phyloP scores from a whole-genome alignment of 2,329 filamentous ascomycete genomes.

The Tolypocladium nubicola region DNA sequence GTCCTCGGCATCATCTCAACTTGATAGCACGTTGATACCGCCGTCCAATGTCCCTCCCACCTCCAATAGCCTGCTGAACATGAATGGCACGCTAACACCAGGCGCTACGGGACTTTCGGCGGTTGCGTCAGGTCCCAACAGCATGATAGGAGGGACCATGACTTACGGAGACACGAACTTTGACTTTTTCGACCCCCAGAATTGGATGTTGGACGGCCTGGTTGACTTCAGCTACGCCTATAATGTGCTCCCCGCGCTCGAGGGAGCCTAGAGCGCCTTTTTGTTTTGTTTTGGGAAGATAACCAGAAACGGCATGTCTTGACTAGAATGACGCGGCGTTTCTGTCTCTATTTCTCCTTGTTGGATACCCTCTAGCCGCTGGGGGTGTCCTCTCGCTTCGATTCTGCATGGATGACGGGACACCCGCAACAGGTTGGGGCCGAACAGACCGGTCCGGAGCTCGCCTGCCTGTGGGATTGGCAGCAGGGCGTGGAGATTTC shows the following conservation, averaged over 20 bases:
- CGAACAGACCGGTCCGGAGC: not conserved
- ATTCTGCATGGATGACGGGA: not conserved
- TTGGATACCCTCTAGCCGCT: not conserved
- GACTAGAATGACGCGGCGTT: not conserved
- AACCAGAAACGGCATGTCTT: not conserved
- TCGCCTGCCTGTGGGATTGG: not conserved
- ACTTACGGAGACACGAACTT: slow-evolving; percentile 61
- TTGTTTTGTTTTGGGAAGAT: not conserved
- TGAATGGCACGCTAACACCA: slow-evolving; percentile 43
- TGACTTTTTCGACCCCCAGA: slow-evolving; percentile 84
- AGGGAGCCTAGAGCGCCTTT: slow-evolving; percentile 31
- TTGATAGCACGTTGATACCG: slow-evolving; percentile 47
- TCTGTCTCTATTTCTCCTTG: not conserved
- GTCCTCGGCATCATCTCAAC: slow-evolving; percentile 56
- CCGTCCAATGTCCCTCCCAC: slow-evolving; percentile 25
- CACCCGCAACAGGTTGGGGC: not conserved
- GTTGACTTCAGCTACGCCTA: slow-evolving; percentile 69
- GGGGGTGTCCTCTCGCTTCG: not conserved
- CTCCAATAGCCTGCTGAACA: slow-evolving; percentile 33
- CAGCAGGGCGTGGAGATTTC: not conserved
- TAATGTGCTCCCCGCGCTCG: slow-evolving; percentile 33
- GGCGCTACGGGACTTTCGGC: slow-evolving; percentile 34
- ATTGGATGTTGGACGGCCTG: slow-evolving; percentile 86
- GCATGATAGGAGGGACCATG: slow-evolving; percentile 37
- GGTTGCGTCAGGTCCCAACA: slow-evolving; percentile 26